phyloP scores from a whole-genome alignment of 345 rosid genomes.

The Lagerstroemia speciosa region DNA sequence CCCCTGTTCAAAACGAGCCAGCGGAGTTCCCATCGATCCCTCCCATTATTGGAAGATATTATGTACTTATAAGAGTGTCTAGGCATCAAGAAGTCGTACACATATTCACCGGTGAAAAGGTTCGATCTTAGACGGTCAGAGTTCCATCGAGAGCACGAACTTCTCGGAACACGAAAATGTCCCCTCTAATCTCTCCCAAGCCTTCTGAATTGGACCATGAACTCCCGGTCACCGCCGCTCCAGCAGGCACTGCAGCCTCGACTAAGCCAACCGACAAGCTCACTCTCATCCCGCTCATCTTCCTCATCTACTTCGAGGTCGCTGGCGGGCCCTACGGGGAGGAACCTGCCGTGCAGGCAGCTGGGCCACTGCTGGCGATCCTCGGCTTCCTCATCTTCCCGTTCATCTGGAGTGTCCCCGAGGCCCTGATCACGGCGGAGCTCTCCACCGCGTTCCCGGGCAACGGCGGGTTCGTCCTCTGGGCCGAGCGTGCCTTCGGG shows the following conservation, averaged over 20 bases:
- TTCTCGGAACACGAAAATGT: neutral
- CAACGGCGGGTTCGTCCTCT: slow-evolving; percentile 75
- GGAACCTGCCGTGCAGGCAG: slow-evolving; percentile 71
- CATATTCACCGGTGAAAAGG: no score
- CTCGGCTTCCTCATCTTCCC: slow-evolving; percentile 72
- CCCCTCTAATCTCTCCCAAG: neutral
- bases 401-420: slow-evolving; percentile 83
- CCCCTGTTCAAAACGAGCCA: no score
- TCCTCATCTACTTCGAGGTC: slow-evolving; percentile 88
- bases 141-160: no score
- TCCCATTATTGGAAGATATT: no score
- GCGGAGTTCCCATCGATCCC: no score
- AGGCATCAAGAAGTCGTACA: no score
- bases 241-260: neutral
- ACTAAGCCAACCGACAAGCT: slow-evolving; percentile 26
- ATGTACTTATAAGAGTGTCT: no score
- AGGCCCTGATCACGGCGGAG: slow-evolving; percentile 82
- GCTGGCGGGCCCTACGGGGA: slow-evolving; percentile 82
- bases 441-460: slow-evolving; percentile 84
- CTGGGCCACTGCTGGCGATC: slow-evolving; percentile 59
- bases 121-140: no score
- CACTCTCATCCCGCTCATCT: slow-evolving; percentile 64
- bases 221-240: slow-evolving; percentile 4
- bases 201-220: neutral
- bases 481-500: slow-evolving; percentile 77